These are phyloP conservation scores for Debaryomyces coudertii DNA, from an alignment of 1,139 yeast species.

Conservation along the genomic window DNA sequence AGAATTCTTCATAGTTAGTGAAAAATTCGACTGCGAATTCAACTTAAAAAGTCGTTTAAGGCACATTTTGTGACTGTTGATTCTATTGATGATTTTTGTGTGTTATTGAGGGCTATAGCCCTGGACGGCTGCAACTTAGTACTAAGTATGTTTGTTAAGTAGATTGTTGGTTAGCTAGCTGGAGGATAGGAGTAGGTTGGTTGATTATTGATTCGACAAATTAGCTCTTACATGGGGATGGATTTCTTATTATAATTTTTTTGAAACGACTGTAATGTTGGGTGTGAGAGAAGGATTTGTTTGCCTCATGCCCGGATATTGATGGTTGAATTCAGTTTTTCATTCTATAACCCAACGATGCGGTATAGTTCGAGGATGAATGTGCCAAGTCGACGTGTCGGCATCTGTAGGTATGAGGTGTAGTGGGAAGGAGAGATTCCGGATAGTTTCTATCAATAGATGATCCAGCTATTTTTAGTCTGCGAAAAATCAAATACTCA, in stretches of 20 bases:
- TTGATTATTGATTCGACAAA: too few species aligned
- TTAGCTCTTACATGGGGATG: too few species aligned
- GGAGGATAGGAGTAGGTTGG: background rate
- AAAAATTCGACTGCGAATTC: slow-evolving; percentile 3
- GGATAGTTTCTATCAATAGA: background rate
- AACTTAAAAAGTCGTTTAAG: background rate
- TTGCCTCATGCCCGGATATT: too few species aligned
- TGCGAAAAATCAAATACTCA: background rate
- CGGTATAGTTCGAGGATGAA: too few species aligned
- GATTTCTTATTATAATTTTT: too few species aligned
- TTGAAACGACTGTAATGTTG: too few species aligned
- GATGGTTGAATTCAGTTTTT: too few species aligned
- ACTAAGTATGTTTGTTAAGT: background rate
- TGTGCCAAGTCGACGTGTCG: too few species aligned
- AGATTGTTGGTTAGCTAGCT: background rate
- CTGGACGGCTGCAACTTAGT: background rate
- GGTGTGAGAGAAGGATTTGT: too few species aligned
- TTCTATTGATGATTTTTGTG: background rate
- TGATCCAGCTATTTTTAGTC: background rate
- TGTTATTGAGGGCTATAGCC: background rate
- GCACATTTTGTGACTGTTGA: background rate
- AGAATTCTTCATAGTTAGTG: slow-evolving; percentile 3
- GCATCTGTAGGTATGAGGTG: too few species aligned
- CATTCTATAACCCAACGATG: too few species aligned
- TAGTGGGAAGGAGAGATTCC: background rate